Conservation (phyloP, 2,329 filamentous ascomycete species). For the Fusarium lyarnte region DNA sequence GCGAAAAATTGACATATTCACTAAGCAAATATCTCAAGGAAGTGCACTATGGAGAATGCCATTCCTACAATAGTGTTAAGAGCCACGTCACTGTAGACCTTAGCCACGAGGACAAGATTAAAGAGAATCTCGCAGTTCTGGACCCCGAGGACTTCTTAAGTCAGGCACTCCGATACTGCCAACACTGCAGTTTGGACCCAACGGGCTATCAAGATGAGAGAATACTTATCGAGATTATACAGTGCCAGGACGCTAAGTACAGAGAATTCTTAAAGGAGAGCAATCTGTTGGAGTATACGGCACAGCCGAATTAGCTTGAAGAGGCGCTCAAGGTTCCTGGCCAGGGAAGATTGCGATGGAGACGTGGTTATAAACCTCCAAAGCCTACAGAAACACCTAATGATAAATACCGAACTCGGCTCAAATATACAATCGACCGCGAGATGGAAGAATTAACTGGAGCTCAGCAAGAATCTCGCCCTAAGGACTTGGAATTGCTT, state of each 20-base stretch:
- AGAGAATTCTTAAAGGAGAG: too few relatives aligned
- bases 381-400: neutral
- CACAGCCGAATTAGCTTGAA: neutral
- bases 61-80: neutral
- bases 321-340: neutral
- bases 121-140: neutral
- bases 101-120: neutral
- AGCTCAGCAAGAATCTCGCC: neutral
- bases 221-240: neutral
- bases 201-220: rapidly evolving
- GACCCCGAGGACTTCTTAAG: neutral
- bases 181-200: neutral
- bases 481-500: neutral
- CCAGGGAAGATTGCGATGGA: neutral
- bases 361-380: neutral
- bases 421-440: neutral
- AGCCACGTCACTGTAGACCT: neutral
- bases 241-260: neutral
- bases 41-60: neutral
- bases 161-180: neutral
- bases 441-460: neutral
- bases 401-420: rapidly evolving
- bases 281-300: neutral
- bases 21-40: rapidly evolving
- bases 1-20: rapidly evolving